These are phyloP conservation scores for Mycosphaerelloides madeirae DNA, from an alignment of 2,329 filamentous ascomycete species.

Conservation along the genomic window DNA sequence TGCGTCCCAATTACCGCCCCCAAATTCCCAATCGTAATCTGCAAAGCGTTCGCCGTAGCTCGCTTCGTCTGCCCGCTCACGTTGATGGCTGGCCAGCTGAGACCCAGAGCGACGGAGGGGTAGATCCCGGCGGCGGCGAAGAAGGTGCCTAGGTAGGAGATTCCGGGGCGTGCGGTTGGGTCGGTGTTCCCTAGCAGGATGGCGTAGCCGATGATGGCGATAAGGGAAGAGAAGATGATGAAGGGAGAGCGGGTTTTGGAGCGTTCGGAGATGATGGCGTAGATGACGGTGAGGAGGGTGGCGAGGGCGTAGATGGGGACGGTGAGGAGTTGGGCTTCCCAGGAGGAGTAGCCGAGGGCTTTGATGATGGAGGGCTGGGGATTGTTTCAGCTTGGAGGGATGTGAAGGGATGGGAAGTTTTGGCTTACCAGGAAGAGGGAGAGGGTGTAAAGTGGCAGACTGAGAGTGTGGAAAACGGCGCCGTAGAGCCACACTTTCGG, in stretches of 20 bases:
- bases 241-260: slow-evolving; percentile 57
- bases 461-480: slow-evolving; percentile 67
- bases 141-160: slow-evolving; percentile 39
- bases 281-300: slow-evolving; percentile 54
- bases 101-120: slow-evolving; percentile 57
- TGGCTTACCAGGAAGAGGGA: slow-evolving; percentile 42
- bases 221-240: slow-evolving; percentile 50
- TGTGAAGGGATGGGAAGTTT: slow-evolving; percentile 27
- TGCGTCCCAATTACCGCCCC: slow-evolving; percentile 67
- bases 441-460: slow-evolving; percentile 50
- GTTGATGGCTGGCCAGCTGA: slow-evolving; percentile 69
- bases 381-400: neutral
- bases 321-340: slow-evolving; percentile 36
- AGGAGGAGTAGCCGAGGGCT: slow-evolving; percentile 45
- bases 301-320: slow-evolving; percentile 36
- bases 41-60: slow-evolving; percentile 63
- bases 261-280: slow-evolving; percentile 59
- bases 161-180: slow-evolving; percentile 39
- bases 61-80: slow-evolving; percentile 64
- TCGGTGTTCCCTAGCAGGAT: slow-evolving; percentile 34
- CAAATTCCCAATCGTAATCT: slow-evolving; percentile 66
- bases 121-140: slow-evolving; percentile 57
- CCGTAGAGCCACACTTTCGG: slow-evolving; percentile 70
- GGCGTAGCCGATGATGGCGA: slow-evolving; percentile 37
- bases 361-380: slow-evolving; percentile 57